A percentile compares a stretch with the other conserved stretches of the same genome.
phyloP scores from a whole-genome alignment of 2,329 filamentous ascomycete genomes.

The Colletotrichum sp. region DNA sequence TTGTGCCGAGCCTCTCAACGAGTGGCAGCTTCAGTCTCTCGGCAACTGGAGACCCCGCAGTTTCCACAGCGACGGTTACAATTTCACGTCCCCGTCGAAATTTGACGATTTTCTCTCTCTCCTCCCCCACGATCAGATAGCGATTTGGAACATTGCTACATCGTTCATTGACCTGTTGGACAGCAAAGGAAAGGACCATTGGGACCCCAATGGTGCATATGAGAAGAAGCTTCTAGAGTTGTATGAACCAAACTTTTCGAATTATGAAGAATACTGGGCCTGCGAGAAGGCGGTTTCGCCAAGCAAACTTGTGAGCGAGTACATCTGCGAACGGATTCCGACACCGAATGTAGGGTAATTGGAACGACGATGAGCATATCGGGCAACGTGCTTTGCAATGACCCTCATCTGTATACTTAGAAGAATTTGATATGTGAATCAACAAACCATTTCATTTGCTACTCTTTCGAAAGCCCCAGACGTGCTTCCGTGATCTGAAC shows the following conservation, averaged over 20 bases:
- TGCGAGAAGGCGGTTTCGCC: no score
- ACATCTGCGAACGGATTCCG: no score
- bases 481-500: slow-evolving; percentile 67
- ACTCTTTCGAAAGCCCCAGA: slow-evolving; percentile 34
- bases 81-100: no score
- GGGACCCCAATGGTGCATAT: not conserved
- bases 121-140: no score
- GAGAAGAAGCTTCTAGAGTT: not conserved
- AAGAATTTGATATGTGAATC: rapidly evolving
- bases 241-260: no score
- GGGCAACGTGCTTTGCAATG: not conserved
- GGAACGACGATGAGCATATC: not conserved
- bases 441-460: not conserved
- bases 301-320: no score
- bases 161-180: not conserved
- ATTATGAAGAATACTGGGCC: no score
- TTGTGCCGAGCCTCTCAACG: not conserved
- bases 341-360: no score
- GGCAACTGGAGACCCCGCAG: no score
- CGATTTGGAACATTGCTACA: not conserved
- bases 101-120: no score
- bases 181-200: not conserved
- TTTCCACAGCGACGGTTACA: no score
- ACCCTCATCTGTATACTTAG: not conserved
- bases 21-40: not conserved